Base-by-base conservation (phyloP, 2,329 filamentous ascomycete genomes). In the Neofusicoccum sp. region DNA sequence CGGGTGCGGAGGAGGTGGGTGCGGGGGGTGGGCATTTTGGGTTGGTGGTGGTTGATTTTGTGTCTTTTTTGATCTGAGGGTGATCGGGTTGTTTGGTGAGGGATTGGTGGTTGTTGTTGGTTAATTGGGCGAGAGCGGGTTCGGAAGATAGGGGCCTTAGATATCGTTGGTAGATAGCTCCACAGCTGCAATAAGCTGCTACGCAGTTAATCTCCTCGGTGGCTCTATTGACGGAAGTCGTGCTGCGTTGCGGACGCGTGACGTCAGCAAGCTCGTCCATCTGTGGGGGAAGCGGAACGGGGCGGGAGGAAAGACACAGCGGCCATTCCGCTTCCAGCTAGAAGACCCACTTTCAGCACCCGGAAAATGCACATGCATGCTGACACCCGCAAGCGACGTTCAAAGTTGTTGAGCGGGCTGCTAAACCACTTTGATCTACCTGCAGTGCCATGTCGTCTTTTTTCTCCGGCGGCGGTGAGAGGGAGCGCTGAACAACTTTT, bases 1-100 rank as follows among this genome's bases (percentile, higher is more conserved):
- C n/a, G 26, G 43, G 44, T 12, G 43, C 44, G 56, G 44, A 59
- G 34, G 44, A 59, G 58, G n/a, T 28, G 16, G 24, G n/a, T 20
- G 57, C 31, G 28, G 20, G 28, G 40, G 31, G 38, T 8, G 26
- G 2, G 31, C 16, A 26, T 12, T 36, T 14, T 8, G 20, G 4
- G 38, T 34, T 34, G 54, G 26, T 30, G 34, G 53, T 14, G 14
- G 26, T 7, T 31, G n/a, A n/a, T n/a, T 43, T 58, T n/a, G 5
- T 14, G n/a, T 47, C 6, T 34, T 38, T 34, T 45, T 16, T 33
- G 6, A 6, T 14, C 30, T 38, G 11, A 6, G 14, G 28, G 31
- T 14, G 34, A 6, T 4, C 11, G n/a, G 38, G 14, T 2, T 3
- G 38, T 40, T 6, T 20, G 20, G 20, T 20, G 20, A 20, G 20